Evolutionary conservation across 129 eudicot species (phyloP).

Genomic region (Apium graveolens): DNA sequence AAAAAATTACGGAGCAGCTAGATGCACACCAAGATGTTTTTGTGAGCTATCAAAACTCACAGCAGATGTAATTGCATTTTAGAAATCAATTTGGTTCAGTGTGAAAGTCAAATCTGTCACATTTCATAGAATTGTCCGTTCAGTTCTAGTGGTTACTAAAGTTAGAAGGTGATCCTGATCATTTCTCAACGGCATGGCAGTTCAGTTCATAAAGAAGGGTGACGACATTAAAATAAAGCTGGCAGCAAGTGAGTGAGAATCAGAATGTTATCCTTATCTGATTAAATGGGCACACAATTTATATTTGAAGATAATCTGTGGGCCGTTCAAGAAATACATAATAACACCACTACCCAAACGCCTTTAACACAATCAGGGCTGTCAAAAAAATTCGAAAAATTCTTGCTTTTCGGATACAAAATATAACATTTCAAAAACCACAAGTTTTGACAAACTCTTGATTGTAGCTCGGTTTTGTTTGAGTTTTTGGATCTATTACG

Average conservation of each 20-base stretch:
- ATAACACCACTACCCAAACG: neutral
- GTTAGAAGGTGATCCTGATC: neutral
- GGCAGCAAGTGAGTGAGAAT: neutral
- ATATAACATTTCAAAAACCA: neutral
- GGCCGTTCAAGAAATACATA: neutral
- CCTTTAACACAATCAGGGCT: neutral
- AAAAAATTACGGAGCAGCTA: too few species aligned
- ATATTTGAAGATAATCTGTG: neutral
- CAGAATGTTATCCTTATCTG: neutral
- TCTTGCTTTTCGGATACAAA: too few species aligned
- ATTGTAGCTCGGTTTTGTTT: too few species aligned
- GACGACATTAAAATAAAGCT: neutral
- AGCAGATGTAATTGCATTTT: too few species aligned
- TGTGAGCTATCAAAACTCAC: too few species aligned
- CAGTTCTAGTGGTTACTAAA: neutral
- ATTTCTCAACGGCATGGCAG: constrained; percentile 5
- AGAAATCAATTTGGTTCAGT: neutral
- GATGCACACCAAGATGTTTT: too few species aligned
- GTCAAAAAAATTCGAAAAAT: too few species aligned
- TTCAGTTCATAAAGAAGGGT: neutral
- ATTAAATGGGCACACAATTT: neutral
- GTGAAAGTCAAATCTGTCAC: neutral
- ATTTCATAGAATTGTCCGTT: neutral
- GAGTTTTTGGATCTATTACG: too few species aligned
- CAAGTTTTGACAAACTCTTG: neutral